These are phyloP conservation scores for Ramichloridium luteum DNA, from an alignment of 2,329 filamentous ascomycete genomes.

Conservation along the genomic window DNA sequence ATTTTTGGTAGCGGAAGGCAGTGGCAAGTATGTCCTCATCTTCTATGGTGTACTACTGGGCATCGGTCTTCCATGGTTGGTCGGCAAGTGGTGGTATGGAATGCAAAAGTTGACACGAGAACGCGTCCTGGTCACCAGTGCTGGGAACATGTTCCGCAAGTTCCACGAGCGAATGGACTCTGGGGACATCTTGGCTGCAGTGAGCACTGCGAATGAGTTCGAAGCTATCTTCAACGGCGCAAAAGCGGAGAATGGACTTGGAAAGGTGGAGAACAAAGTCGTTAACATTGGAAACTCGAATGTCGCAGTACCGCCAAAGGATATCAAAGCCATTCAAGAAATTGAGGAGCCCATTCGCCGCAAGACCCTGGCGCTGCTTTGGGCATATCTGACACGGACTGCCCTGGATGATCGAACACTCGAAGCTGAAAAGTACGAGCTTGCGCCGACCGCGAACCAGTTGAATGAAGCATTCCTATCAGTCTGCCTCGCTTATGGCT, in stretches of 20 bases:
- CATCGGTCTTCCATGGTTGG: conserved; percentile 79
- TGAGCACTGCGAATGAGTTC: conserved; percentile 81
- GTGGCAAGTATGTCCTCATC: conserved; percentile 87
- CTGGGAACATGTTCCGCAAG: conserved; percentile 86
- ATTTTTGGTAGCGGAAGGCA: conserved; percentile 83
- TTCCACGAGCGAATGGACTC: conserved; percentile 77
- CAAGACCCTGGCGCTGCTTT: conserved; percentile 79
- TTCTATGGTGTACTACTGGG: conserved; percentile 82
- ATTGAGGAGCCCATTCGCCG: conserved; percentile 68
- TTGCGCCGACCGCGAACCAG: conserved; percentile 72
- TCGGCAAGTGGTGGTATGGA: conserved; percentile 98
- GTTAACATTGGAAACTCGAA: conserved; percentile 43
- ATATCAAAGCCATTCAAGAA: conserved; percentile 63
- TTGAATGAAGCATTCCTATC: conserved; percentile 79
- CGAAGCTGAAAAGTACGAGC: conserved; percentile 76
- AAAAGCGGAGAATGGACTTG: conserved; percentile 66
- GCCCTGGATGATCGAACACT: conserved; percentile 68
- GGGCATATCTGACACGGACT: conserved; percentile 86
- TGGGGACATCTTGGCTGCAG: conserved; percentile 63
- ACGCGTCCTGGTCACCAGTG: conserved; percentile 81
- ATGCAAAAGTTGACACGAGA: conserved; percentile 89
- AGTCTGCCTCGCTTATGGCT: conserved; percentile 78
- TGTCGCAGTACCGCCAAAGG: conserved; percentile 56
- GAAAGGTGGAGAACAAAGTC: conserved; percentile 72
- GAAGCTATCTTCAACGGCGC: conserved; percentile 62